Base-by-base conservation (phyloP, 371 early-diverging fungal species). In the Syncephalastrum monosporum region DNA sequence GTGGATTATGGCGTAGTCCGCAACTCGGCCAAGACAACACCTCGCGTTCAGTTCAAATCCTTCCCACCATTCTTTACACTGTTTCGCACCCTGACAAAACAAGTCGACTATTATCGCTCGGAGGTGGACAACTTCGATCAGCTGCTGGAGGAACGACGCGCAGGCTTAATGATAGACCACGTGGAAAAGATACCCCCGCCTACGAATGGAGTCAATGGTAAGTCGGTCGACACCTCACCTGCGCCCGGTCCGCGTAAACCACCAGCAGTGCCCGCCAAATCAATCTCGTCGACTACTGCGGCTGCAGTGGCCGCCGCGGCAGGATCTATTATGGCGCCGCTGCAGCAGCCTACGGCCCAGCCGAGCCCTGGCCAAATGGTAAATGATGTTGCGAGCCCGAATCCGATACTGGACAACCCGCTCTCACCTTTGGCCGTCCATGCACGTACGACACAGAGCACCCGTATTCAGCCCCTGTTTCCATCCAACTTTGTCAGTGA, bases 101-200 rank as follows among this genome's bases (percentile, higher is more conserved):
- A 87, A 57, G 78, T 87, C n/a, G 83, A 82, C 51, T 87, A 76
- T 54, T 87, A 87, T 65, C 81, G 87, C 4, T 81, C 84, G 5
- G 83, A 83, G 57, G 72, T 84, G 24, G 76, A 77, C 21, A 61
- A 59, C 1, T 87, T 87, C 67, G 83, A 84, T 54, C 64, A 74
- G 42, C 68, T 76, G 16, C 60, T 87, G 24, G 69, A 82, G 25
- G 82, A 87, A 45, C 80, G 85, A 38, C 71, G 87, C 17, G 66
- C 75, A 41, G 68, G 69, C 3, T 61, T 86, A 23, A 67, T 86
- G 25, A 46, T 61, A 19, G 76, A 74, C 1, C 68, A 73, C 17
- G 38, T 55, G 1, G 69, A 67, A 33, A 33, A 33, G 38, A 33
- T 33, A 21, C 38, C 38, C 38, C 38, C 38, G 3, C 10, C 38